Conservation (phyloP, 345 rosid species). For the Microthlaspi erraticum region DNA sequence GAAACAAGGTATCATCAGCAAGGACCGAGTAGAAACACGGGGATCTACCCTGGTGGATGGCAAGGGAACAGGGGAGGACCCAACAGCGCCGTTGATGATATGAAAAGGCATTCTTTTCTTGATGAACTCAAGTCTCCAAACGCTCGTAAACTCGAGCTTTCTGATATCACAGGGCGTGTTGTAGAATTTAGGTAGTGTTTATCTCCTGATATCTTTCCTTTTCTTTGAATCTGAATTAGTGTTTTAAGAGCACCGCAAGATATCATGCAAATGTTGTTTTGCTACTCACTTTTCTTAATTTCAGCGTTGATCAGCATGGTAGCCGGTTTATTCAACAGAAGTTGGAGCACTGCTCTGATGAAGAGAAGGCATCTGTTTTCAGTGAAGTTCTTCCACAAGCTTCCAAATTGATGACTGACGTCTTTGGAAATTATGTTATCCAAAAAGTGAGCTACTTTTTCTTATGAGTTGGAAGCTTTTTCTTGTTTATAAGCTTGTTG, state of each 20-base stretch:
- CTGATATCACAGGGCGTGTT: constrained; percentile 83
- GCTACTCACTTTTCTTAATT: constrained; percentile 29
- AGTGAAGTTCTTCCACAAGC: constrained; percentile 90
- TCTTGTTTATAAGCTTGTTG: constrained; percentile 23
- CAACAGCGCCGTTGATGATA: constrained; percentile 58
- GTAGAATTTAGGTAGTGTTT: constrained; percentile 86
- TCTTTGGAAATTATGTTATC: constrained; percentile 97
- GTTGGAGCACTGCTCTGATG: constrained; percentile 76
- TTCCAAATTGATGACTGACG: constrained; percentile 91
- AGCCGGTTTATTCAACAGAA: constrained; percentile 99
- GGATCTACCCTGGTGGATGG: constrained; percentile 79
- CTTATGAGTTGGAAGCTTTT: neutral
- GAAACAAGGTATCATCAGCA: constrained; percentile 64
- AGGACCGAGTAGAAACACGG: constrained; percentile 61
- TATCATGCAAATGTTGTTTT: constrained; percentile 5
- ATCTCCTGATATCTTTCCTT: constrained; percentile 32
- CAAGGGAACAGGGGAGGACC: constrained; percentile 75
- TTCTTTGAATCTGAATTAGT: constrained; percentile 12
- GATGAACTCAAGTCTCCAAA: constrained; percentile 90
- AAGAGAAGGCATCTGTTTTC: constrained; percentile 84
- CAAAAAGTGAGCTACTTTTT: constrained; percentile 69
- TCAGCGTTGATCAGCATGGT: constrained; percentile 98
- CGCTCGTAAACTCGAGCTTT: constrained; percentile 79
- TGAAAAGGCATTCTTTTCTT: constrained; percentile 75
- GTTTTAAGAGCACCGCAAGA: constrained; percentile 14